Conservation (phyloP, 2,329 filamentous ascomycete genomes). For the Aureobasidium mangrovei region DNA sequence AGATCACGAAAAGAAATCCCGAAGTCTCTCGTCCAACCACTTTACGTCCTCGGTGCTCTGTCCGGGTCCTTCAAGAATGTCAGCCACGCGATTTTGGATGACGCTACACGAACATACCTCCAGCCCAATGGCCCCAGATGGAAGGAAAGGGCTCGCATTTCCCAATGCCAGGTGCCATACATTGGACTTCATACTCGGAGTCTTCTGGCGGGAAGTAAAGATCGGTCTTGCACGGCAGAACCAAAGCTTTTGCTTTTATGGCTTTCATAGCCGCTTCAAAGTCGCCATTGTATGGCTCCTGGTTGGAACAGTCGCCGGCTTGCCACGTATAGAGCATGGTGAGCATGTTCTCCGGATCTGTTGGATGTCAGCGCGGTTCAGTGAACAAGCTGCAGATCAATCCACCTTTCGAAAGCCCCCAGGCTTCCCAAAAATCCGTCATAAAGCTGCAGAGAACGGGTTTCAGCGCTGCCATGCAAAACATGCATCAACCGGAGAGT, state of each 20-base stretch:
- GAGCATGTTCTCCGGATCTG: constrained; percentile 64
- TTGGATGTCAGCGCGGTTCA: constrained; percentile 17
- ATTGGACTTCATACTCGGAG: constrained; percentile 61
- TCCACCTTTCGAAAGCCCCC: constrained; percentile 58
- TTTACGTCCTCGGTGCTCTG: constrained; percentile 61
- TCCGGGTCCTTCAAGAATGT: constrained; percentile 52
- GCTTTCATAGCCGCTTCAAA: constrained; percentile 48
- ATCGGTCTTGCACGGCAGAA: constrained; percentile 64
- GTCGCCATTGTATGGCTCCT: constrained; percentile 58
- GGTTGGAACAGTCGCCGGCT: constrained; percentile 58
- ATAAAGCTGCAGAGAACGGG: constrained; percentile 49
- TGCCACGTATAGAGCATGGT: constrained; percentile 76
- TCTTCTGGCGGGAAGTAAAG: constrained; percentile 79
- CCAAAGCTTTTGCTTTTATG: constrained; percentile 64
- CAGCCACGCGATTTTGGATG: constrained; percentile 43
- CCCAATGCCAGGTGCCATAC: constrained; percentile 52
- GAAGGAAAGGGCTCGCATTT: constrained; percentile 47
- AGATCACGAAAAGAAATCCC: constrained; percentile 37
- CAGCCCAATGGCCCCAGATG: constrained; percentile 54
- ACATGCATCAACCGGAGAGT: neutral
- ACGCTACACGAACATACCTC: constrained; percentile 33
- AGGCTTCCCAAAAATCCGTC: constrained; percentile 65
- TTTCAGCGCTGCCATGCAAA: neutral
- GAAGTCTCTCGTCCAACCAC: constrained; percentile 59
- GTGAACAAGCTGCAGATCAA: neutral